Base-by-base conservation (phyloP, 371 early-diverging fungal species). In the Mortierella sp. region DNA sequence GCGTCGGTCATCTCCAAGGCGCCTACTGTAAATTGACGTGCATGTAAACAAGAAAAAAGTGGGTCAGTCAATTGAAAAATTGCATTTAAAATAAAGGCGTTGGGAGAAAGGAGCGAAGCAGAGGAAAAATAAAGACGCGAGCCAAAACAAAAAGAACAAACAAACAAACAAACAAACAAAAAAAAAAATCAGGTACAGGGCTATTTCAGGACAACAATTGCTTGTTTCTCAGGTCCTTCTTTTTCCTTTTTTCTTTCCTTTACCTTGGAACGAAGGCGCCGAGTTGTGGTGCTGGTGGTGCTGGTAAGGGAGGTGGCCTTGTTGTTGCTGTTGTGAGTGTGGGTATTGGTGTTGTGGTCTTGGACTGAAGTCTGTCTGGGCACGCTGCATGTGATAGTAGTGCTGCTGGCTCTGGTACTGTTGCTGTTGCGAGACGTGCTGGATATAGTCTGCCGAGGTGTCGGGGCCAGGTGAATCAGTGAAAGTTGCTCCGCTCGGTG, bases 381-480 rank as follows among this genome's bases (percentile, higher is more conserved):
- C 40, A 31, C 37, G 64, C 8, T 34, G 2, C 64, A 64, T 64
- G 21, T 37, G 37, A 64, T 64, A 37, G 28, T 72, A 70, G 21
- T 64, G 77, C 34, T 72, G 81, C 24, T 69, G 61, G 16, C 64
- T 43, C 28, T 59, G 71, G 54, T 44, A 37, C 40, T 78, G 80
- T 26, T 54, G 80, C 9, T 55, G 69, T 31, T 69, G 75, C 53
- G 73, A 72, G 28, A 21, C 51, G 57, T 55, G 76, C 55, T 76
- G 81, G 51, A 82, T 64, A 31, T 80, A 80, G 59, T 80, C 84
- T 53, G 46, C 73, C 50, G 78, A 71, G 59, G 74, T 31, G 0
- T 82, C 82, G 44, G 82, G 75, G 4, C 69, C 74, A 61, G 82
- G 82, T 1, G 82, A 82, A n/a, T 77, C 82, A 11, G 75, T 75